Evolutionary conservation across 768 basidiomycete species (phyloP), one percentile per base, ranked within the genome.

Genomic region (Coprinellus aureogranulatus): DNA sequence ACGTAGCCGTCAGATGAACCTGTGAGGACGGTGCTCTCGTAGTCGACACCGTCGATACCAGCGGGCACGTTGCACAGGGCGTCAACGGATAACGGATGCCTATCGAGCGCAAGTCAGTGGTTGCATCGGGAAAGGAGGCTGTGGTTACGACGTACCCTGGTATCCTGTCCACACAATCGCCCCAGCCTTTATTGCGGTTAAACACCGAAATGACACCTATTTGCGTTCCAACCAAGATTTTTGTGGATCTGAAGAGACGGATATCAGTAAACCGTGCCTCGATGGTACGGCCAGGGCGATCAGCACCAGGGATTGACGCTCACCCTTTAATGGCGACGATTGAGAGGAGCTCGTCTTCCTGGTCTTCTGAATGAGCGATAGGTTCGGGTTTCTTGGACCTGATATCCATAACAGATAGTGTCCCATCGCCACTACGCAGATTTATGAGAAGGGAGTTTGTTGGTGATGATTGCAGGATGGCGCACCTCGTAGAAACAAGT

Each of bases 1-100:
- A 98, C 79, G 65, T 92, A 81, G 0, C 95, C 95, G 68, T 98
- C 94, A 5, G 93, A 93, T 0, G 94, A 96, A 5, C 94, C 94
- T 0, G 94, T 94, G 1, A 94, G 80, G 58, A 97, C 81, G 1
- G 88, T 84, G 65, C 84, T 86, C 6, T 81, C 74, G 16, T 86
- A 81, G 64, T 88, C 81, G 57, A 85, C 81, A 48, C 80, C 79
- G 1, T 84, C 80, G 55, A 89, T 77, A 20, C 77, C 78, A 3
- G 80, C 70, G 2, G 90, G 89, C 18, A 97, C 69, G 45, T 83
- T 71, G 64, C 91, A 92, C 31, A 97, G 78, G 4, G 94, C 86
- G 65, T 97, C 95, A 48, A 97, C 83, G 11, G 93, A 95, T 61
- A 91, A 81, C 4, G 95, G 95, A 70, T 97, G 95, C 2, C 93